Percentiles rank a stretch among this genome's conserved stretches.
Evolutionary conservation across 139 green algal species (phyloP).

Genomic region (Trebouxia sp.): DNA sequence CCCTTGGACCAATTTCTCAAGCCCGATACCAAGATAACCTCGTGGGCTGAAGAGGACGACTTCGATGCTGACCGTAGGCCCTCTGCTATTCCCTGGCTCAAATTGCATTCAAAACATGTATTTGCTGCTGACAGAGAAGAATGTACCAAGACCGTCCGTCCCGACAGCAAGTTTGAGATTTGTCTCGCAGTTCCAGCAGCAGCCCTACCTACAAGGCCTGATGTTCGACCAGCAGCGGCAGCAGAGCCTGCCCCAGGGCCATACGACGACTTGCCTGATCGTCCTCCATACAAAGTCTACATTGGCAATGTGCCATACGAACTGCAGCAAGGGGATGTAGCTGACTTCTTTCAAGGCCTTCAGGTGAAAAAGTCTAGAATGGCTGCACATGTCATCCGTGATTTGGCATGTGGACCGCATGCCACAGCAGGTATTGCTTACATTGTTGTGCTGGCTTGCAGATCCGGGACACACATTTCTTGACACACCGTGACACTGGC

Average conservation of each 20-base stretch:
- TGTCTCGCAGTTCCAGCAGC: conserved; percentile 4
- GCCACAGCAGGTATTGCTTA: background rate
- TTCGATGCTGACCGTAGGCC: conserved; percentile 23
- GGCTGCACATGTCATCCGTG: background rate
- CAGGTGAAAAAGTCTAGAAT: background rate
- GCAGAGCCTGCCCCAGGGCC: background rate
- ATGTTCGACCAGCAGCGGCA: background rate
- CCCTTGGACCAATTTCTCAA: conserved; percentile 34
- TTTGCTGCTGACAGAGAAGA: too few relatives aligned
- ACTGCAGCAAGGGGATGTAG: background rate
- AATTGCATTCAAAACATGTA: too few relatives aligned
- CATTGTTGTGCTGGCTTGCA: conserved; percentile 19
- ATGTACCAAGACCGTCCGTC: too few relatives aligned
- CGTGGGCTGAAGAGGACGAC: conserved; percentile 34
- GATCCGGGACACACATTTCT: conserved; percentile 48
- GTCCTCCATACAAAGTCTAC: conserved; percentile 54
- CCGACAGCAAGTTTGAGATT: background rate
- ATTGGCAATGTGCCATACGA: conserved; percentile 58
- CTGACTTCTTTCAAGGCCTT: conserved; percentile 27
- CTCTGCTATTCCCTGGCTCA: too few relatives aligned
- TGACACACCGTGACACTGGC: conserved; percentile 51
- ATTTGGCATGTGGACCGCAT: background rate
- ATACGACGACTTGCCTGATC: conserved; percentile 33
- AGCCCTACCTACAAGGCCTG: conserved; percentile 10
- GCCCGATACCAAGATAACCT: conserved; percentile 8